phyloP scores from a whole-genome alignment of 202 grass and related monocot genomes.

The Schoenoplectus tabernaemontani region DNA sequence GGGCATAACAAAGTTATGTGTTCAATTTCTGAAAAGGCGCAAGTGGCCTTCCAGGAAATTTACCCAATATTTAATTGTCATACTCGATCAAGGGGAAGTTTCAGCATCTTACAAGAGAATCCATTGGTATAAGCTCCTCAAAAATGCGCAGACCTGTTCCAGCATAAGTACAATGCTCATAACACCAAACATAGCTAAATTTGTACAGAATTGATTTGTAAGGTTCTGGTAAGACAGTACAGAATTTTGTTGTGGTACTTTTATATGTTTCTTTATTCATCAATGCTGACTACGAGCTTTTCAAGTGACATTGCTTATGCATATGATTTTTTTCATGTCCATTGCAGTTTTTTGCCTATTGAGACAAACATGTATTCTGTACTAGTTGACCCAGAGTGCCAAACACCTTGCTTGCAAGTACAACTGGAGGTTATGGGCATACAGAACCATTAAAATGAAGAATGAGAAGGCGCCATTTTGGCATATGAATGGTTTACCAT shows the following conservation, averaged over 20 bases:
- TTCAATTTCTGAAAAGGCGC: background rate
- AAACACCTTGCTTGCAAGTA: background rate
- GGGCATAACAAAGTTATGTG: background rate
- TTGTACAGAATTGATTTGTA: background rate
- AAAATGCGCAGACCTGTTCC: conserved; percentile 79
- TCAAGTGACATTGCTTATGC: background rate
- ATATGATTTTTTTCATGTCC: background rate
- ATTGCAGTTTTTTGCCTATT: background rate
- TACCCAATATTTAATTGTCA: conserved; percentile 11
- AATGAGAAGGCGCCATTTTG: too few species aligned
- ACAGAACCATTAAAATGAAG: conserved; percentile 5
- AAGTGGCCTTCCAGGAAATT: background rate
- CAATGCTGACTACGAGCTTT: background rate
- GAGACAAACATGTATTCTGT: background rate
- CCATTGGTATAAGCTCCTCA: conserved; percentile 93
- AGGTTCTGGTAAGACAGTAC: background rate
- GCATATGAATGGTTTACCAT: conserved; percentile 65
- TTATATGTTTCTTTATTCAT: background rate
- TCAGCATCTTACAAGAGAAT: conserved; percentile 86
- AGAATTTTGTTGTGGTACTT: background rate
- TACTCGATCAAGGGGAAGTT: conserved; percentile 16
- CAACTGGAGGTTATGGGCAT: background rate
- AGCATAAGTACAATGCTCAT: conserved; percentile 1
- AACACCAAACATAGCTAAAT: background rate
- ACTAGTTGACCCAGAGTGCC: background rate